Conservation (phyloP, 2,329 filamentous ascomycete genomes). For the Beauveria sp. region DNA sequence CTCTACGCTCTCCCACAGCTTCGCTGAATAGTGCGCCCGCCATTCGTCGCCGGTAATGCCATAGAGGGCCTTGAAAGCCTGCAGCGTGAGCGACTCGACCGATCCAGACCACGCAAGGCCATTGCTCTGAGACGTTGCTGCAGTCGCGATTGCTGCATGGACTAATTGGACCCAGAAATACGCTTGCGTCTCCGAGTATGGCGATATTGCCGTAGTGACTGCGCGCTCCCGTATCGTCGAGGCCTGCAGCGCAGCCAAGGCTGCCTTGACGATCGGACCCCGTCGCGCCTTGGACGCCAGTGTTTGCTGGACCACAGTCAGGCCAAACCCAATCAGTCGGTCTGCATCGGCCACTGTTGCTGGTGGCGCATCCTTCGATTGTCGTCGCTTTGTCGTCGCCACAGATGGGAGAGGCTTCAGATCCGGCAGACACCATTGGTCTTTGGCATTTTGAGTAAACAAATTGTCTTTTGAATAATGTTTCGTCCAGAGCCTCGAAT, state of each 20-base stretch:
- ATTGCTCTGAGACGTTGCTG: neutral
- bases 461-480: conserved; percentile 26
- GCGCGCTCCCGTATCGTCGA: conserved; percentile 19
- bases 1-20: conserved; percentile 20
- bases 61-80: conserved; percentile 18
- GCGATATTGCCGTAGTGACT: conserved; percentile 11
- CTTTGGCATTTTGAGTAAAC: conserved; percentile 22
- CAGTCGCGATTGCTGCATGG: conserved; percentile 15
- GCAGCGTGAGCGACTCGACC: neutral
- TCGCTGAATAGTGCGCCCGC: conserved; percentile 19
- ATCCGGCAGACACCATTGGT: conserved; percentile 24
- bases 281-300: neutral
- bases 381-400: neutral
- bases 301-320: conserved; percentile 21
- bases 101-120: neutral
- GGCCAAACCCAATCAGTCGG: conserved; percentile 22
- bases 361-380: neutral
- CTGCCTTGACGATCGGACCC: conserved; percentile 20
- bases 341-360: conserved; percentile 11
- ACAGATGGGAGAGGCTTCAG: conserved; percentile 21
- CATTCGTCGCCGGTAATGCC: conserved; percentile 19
- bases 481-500: conserved; percentile 22
- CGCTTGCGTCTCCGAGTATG: conserved; percentile 25
- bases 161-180: conserved; percentile 25
- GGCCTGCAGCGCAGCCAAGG: conserved; percentile 17